phyloP scores from a whole-genome alignment of 2,329 filamentous ascomycete genomes.

The Colletotrichum sp. region DNA sequence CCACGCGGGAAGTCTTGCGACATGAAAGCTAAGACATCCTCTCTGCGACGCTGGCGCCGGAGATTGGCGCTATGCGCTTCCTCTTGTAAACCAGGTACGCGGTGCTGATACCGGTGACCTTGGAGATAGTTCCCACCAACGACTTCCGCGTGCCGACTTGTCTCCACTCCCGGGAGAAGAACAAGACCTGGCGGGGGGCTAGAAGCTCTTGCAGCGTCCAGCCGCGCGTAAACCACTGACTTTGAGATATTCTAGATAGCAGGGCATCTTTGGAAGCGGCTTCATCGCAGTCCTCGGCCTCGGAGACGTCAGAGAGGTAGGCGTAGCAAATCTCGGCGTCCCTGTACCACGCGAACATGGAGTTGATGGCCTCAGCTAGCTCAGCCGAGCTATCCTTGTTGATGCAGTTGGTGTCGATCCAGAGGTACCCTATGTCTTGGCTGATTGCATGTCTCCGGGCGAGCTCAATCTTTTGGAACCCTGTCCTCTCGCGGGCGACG shows the following conservation, averaged over 20 bases:
- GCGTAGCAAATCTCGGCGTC: conserved; percentile 16
- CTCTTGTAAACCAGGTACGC: not conserved
- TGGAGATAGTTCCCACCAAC: not conserved
- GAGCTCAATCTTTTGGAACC: conserved; percentile 8
- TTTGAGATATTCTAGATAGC: not conserved
- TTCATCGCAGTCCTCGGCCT: not conserved
- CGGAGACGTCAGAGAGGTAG: conserved; percentile 8
- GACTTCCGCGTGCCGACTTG: not conserved
- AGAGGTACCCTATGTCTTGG: conserved; percentile 10
- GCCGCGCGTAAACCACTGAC: conserved; percentile 22
- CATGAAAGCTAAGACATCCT: conserved; percentile 33
- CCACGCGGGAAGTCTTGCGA: conserved; percentile 24
- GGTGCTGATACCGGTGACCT: not conserved
- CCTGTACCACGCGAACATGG: conserved; percentile 22
- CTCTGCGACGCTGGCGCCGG: conserved; percentile 24
- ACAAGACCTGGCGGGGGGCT: conserved; percentile 13
- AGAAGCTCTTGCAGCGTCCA: conserved; percentile 25
- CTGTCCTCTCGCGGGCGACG: not conserved
- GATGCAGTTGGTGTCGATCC: conserved; percentile 25
- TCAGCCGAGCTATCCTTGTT: conserved; percentile 18
- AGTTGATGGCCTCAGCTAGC: conserved; percentile 17
- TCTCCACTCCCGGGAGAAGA: conserved; percentile 19
- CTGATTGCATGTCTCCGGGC: not conserved
- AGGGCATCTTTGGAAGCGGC: not conserved
- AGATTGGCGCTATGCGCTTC: not conserved